Percentiles rank a stretch among this genome's conserved stretches.
These are phyloP conservation scores for Pseudocercospora fijiensis DNA, from an alignment of 2,329 filamentous ascomycete species.

Conservation along the genomic window DNA sequence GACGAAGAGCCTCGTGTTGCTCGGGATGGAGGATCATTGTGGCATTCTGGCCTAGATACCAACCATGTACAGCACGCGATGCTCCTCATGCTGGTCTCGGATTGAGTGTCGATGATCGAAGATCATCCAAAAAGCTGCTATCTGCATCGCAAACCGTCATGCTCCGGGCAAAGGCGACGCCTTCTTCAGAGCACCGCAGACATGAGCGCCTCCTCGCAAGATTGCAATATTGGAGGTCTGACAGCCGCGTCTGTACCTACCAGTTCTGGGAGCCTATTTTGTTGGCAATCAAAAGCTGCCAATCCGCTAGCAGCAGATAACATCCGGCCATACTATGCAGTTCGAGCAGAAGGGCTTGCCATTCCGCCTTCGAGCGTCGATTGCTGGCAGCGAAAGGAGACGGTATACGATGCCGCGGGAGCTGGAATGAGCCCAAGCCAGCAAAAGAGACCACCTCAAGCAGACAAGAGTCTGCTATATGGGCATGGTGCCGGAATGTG, in stretches of 20 bases:
- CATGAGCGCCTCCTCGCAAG: not conserved
- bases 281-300: not conserved
- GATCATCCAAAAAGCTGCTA: not conserved
- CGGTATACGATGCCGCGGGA: not conserved
- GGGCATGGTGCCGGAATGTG: not conserved
- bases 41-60: not conserved
- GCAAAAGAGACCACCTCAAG: not conserved
- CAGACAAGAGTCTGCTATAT: not conserved
- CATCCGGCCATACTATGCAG: not conserved
- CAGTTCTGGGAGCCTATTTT: not conserved
- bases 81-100: not conserved
- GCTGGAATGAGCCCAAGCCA: not conserved
- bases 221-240: not conserved
- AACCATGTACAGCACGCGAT: not conserved
- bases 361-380: not conserved
- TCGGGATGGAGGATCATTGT: not conserved
- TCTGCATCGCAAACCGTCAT: not conserved
- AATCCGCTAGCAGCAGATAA: not conserved
- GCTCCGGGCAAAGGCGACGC: not conserved
- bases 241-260: not conserved
- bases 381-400: not conserved
- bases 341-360: not conserved
- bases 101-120: not conserved
- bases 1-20: not conserved
- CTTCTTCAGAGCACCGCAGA: not conserved